These are phyloP conservation scores for Wickerhamiella alocasiicola DNA, from an alignment of 805 yeast genomes.

Conservation along the genomic window DNA sequence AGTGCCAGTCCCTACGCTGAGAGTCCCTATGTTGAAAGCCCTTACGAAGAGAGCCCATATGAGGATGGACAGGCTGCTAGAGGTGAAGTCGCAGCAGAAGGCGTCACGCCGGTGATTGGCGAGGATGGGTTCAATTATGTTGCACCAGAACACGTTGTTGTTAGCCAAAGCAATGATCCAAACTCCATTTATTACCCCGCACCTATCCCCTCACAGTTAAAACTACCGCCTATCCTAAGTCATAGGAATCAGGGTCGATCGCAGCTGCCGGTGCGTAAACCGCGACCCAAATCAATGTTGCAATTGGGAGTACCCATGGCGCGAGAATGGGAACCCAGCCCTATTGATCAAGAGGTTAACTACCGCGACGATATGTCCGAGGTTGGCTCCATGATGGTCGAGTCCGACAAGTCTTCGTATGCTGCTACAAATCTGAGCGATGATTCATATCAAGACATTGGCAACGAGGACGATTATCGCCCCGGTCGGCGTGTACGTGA, in stretches of 20 bases:
- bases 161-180: not conserved
- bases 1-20: not conserved
- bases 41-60: not conserved
- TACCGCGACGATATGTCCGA: slow-evolving; percentile 5
- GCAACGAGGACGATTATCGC: slow-evolving; percentile 2
- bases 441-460: slow-evolving; percentile 20
- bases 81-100: not conserved
- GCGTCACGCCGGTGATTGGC: no score
- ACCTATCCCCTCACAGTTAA: slow-evolving; percentile 27
- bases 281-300: slow-evolving; percentile 8
- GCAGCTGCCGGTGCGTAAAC: slow-evolving; percentile 4
- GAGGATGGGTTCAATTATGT: slow-evolving; percentile 9
- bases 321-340: slow-evolving; percentile 21
- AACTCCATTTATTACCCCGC: slow-evolving; percentile 25
- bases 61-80: not conserved
- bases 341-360: slow-evolving; percentile 15
- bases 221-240: slow-evolving; percentile 27
- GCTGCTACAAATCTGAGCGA: slow-evolving; percentile 24
- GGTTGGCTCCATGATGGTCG: slow-evolving; percentile 7
- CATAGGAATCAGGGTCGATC: slow-evolving; percentile 11
- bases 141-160: not conserved
- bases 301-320: slow-evolving; percentile 13
- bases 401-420: slow-evolving; percentile 19
- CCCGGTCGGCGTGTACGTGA: not conserved
- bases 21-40: no score